phyloP scores from a whole-genome alignment of 176 grass and related monocot species.

The Ananas comosus region DNA sequence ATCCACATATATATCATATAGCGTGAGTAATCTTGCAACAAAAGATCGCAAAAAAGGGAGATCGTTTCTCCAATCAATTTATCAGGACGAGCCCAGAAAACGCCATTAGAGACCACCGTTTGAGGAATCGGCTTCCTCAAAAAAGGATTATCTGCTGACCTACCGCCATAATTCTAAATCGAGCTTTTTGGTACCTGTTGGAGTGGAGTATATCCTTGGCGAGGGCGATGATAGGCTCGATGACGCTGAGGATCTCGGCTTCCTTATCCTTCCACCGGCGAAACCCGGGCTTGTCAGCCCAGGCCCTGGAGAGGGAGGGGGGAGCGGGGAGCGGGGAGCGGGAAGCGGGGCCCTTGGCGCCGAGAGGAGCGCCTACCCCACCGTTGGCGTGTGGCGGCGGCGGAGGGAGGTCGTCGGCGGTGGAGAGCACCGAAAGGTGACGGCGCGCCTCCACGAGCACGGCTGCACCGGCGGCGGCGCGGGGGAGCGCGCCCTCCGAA shows the following conservation, averaged over 20 bases:
- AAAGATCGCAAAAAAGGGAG: too few species aligned
- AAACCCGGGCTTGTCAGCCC: conserved; percentile 6
- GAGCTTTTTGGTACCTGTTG: too few species aligned
- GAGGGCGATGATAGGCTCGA: too few species aligned
- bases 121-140: neutral
- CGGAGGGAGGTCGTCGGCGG: conserved; percentile 15
- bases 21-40: too few species aligned
- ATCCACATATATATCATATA: too few species aligned
- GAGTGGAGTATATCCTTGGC: too few species aligned
- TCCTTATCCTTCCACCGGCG: conserved; percentile 39
- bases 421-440: conserved; percentile 9
- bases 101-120: neutral
- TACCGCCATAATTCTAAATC: too few species aligned
- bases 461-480: neutral
- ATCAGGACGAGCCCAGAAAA: too few species aligned
- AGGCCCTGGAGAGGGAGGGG: conserved; percentile 13
- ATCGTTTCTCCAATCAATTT: too few species aligned
- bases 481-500: conserved; percentile 6
- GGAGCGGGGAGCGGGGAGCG: conserved; percentile 16
- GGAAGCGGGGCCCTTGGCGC: conserved; percentile 8
- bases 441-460: conserved; percentile 1
- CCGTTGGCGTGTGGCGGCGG: conserved; percentile 3
- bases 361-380: neutral
- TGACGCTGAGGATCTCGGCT: conserved; percentile 35
- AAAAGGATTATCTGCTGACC: neutral